Base-by-base conservation (phyloP, 2,329 filamentous ascomycete genomes). In the Pestalotiopsis sp. region DNA sequence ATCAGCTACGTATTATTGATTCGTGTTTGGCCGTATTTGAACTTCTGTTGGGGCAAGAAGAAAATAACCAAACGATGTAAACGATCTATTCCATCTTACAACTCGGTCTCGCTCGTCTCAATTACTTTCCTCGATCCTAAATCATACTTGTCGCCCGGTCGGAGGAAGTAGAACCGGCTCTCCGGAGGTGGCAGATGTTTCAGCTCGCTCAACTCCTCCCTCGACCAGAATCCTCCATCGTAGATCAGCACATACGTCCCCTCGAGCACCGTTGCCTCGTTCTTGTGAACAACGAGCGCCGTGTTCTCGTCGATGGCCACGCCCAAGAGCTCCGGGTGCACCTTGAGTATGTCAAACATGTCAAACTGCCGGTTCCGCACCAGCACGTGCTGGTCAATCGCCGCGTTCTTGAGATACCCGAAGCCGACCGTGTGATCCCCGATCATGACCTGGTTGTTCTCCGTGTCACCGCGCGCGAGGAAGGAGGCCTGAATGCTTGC, bases 261-360 rank as follows among this genome's bases (percentile, higher is more conserved):
- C 6, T 75, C 74, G 17, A 75, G 70, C 2, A 78, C 72, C 20
- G 71, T 69, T 7, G 74, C 76, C 4, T 71, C 66, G 57, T 78
- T 75, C 66, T 72, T 70, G 0, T 73, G 71, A 3, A 78, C 76
- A 1, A 78, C 72, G 3, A 78, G 69, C 9, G 76, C 76, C 35
- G 76, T 78, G 58, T 77, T 76, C 73, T 78, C 76, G 17, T 78
- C 76, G 44, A 76, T 73, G 0, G 74, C 73, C 44, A 78, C 71
- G 4, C 75, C 76, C 9, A 78, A 68, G 10, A 77, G 69, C 69
- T 77, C 75, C 0, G 76, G 76, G 40, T 72, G 66, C 9, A 73
- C 73, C 65, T 73, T 73, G 14, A 78, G 71, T 59, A 77, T 75
- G n/a, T 78, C 74, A 48, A 77, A 77, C 75, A 78, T 74, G 67